These are phyloP conservation scores for Dioscorea zingiberensis DNA, from an alignment of 106 monocot genomes.

Conservation along the genomic window DNA sequence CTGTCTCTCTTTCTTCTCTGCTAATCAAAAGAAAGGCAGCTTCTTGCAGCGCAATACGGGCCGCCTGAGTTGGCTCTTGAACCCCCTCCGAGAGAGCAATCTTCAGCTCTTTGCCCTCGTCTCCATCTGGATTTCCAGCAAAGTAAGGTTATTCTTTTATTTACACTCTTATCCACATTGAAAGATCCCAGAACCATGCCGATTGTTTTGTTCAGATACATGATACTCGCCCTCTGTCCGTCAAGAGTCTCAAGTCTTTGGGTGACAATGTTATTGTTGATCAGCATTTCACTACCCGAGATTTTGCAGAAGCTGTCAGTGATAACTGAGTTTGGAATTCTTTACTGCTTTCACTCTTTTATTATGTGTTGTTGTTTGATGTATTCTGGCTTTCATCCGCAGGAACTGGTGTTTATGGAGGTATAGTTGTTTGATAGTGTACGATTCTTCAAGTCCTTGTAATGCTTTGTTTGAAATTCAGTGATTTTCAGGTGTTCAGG, in stretches of 20 bases:
- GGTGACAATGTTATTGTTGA: slow-evolving; percentile 59
- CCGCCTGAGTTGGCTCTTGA: slow-evolving; percentile 48
- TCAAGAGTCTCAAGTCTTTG: slow-evolving; percentile 72
- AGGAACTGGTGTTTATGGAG: slow-evolving; percentile 89
- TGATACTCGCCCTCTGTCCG: slow-evolving; percentile 53
- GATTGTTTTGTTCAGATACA: no score
- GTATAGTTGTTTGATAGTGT: slow-evolving; percentile 7
- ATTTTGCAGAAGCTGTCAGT: slow-evolving; percentile 73
- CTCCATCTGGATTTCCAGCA: slow-evolving; percentile 78
- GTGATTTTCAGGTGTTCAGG: slow-evolving; percentile 41
- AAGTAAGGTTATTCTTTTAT: slow-evolving; percentile 27
- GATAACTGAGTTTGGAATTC: background rate
- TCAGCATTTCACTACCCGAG: slow-evolving; percentile 74
- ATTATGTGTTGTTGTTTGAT: background rate
- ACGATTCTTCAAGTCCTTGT: background rate
- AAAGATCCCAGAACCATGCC: no score
- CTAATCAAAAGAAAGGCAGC: background rate
- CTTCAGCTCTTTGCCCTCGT: slow-evolving; percentile 65
- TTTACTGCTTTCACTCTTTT: background rate
- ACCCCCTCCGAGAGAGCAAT: slow-evolving; percentile 60
- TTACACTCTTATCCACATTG: background rate
- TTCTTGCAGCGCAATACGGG: background rate
- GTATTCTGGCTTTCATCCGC: slow-evolving; percentile 10
- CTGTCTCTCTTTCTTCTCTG: background rate
- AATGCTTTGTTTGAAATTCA: background rate